A percentile compares a stretch with the other conserved stretches of the same genome.
These are phyloP conservation scores for Coemansia sp. DNA, from an alignment of 192 early-diverging fungal genomes.

Conservation along the genomic window DNA sequence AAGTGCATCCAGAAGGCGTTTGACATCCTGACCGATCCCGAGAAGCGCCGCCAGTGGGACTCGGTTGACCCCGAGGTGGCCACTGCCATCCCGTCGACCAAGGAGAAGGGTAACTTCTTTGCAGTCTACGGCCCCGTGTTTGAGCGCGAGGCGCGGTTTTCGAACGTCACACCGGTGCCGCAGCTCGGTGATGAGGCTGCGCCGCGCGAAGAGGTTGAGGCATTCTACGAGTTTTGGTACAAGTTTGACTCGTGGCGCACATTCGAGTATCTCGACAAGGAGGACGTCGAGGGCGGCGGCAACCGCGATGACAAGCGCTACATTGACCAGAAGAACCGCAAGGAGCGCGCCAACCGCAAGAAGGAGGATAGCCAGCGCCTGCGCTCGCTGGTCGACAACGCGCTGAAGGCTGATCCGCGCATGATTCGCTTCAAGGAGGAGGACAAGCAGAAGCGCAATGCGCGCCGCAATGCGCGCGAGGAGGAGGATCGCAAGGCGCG, in stretches of 20 bases:
- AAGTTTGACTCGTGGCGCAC: constrained; percentile 95
- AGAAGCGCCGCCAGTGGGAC: constrained; percentile 91
- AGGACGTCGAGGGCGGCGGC: constrained; percentile 82
- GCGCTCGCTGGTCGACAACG: constrained; percentile 78
- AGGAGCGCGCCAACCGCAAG: constrained; percentile 81
- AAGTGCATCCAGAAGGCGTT: constrained; percentile 97
- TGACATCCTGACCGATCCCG: constrained; percentile 87
- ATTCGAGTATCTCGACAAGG: constrained; percentile 98
- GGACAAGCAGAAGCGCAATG: constrained; percentile 85
- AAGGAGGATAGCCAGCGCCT: constrained; percentile 96
- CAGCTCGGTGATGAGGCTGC: constrained; percentile 66
- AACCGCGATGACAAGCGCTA: constrained; percentile 96
- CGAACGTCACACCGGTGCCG: constrained; percentile 83
- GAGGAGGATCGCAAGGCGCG: constrained; percentile 54
- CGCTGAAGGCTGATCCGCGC: constrained; percentile 82
- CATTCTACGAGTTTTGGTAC: constrained; percentile 83
- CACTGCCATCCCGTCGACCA: constrained; percentile 65
- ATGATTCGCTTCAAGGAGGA: constrained; percentile 84
- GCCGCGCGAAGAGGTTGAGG: constrained; percentile 64
- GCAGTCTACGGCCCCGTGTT: constrained; percentile 72
- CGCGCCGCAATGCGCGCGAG: constrained; percentile 86
- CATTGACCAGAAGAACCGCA: constrained; percentile 92
- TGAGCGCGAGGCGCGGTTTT: constrained; percentile 88
- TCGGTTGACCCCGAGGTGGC: constrained; percentile 87
- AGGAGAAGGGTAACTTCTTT: constrained; percentile 82